Evolutionary conservation across 768 basidiomycete genomes (phyloP).

Genomic region (Auricularia heimuer): DNA sequence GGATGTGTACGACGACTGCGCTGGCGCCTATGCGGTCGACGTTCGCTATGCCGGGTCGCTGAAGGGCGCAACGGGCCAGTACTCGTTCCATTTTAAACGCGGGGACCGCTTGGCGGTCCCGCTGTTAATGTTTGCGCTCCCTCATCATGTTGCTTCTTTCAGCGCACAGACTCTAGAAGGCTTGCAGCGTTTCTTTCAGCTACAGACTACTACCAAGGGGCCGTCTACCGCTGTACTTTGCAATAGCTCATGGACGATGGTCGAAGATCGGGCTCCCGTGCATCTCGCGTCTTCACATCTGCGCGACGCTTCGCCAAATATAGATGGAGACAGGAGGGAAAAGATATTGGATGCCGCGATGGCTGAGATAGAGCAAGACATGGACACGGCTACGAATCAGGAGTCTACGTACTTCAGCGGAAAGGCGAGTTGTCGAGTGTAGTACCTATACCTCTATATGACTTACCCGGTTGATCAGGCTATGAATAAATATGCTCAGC

Average conservation of each 20-base stretch:
- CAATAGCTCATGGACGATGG: background rate
- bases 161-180: background rate
- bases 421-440: background rate
- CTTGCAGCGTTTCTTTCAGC: background rate
- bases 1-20: conserved; percentile 1
- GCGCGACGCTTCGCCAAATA: background rate
- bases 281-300: background rate
- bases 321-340: background rate
- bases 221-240: conserved; percentile 1
- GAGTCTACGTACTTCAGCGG: conserved; percentile 7
- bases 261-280: background rate
- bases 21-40: background rate
- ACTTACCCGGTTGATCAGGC: background rate
- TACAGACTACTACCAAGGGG: conserved; percentile 7
- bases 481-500: conserved; percentile 6
- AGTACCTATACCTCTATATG: no score
- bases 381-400: conserved; percentile 1
- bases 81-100: conserved; percentile 2
- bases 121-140: conserved; percentile 8
- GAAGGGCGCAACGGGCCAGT: background rate
- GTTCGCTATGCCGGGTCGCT: background rate
- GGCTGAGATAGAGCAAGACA: background rate
- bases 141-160: conserved; percentile 6
- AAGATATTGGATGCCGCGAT: background rate
- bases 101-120: background rate